Conservation (phyloP, 1,139 yeast genomes). For the Pichia sp. region DNA sequence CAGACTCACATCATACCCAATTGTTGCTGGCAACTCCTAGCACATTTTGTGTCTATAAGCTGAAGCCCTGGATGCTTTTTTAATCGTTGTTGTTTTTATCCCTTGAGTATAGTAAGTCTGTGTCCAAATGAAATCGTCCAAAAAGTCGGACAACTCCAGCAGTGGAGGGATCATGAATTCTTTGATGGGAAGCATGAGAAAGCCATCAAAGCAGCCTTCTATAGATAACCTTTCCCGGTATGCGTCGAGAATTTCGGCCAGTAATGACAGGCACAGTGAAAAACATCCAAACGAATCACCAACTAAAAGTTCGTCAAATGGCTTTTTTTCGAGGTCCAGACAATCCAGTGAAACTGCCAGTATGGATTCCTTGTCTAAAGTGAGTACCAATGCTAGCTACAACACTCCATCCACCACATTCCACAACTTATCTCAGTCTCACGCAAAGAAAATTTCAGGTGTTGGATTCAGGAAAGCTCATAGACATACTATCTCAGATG, state of each 20-base stretch:
- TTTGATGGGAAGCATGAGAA: constrained; percentile 17
- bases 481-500: constrained; percentile 34
- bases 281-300: constrained; percentile 4
- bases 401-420: constrained; percentile 19
- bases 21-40: background rate
- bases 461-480: constrained; percentile 29
- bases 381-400: constrained; percentile 25
- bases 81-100: background rate
- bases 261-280: constrained; percentile 2
- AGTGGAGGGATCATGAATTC: constrained; percentile 16
- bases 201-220: constrained; percentile 14
- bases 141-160: constrained; percentile 10
- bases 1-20: background rate
- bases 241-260: background rate
- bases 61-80: background rate
- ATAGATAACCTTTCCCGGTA: constrained; percentile 6
- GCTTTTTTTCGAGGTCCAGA: constrained; percentile 12
- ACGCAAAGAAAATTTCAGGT: constrained; percentile 27
- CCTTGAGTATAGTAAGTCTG: background rate
- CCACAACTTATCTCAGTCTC: constrained; percentile 28
- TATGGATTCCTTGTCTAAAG: constrained; percentile 22
- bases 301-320: constrained; percentile 1
- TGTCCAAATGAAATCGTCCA: constrained; percentile 6
- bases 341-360: constrained; percentile 10
- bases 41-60: background rate